Conservation (phyloP, 2,329 filamentous ascomycete genomes). For the Chaetomium globosum region DNA sequence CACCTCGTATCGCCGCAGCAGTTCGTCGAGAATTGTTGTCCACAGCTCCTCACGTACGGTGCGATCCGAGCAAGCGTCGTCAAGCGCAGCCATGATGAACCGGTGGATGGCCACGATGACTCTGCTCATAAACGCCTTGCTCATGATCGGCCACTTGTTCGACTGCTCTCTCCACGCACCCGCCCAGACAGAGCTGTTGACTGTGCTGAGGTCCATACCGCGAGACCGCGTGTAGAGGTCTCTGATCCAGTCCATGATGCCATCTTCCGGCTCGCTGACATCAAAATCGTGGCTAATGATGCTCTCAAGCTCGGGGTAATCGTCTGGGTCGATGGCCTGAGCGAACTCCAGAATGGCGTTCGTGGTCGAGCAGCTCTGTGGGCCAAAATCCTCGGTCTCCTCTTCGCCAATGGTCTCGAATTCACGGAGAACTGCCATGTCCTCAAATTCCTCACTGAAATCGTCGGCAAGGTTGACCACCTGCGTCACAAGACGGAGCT, state of each 20-base stretch:
- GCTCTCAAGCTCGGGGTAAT: conserved; percentile 28
- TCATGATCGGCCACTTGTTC: conserved; percentile 39
- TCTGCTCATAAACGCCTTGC: conserved; percentile 37
- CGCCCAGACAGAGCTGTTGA: conserved; percentile 32
- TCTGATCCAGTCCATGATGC: conserved; percentile 36
- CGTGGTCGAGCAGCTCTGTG: neutral
- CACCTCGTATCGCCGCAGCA: conserved; percentile 36
- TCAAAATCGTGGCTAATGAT: conserved; percentile 15
- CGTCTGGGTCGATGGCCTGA: conserved; percentile 12
- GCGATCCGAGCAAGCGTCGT: conserved; percentile 32
- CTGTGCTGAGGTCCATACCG: conserved; percentile 36
- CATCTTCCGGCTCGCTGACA: conserved; percentile 16
- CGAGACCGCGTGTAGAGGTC: conserved; percentile 34
- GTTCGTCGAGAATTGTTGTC: conserved; percentile 31
- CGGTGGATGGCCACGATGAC: conserved; percentile 39
- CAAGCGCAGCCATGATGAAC: conserved; percentile 37
- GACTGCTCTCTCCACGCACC: conserved; percentile 40
- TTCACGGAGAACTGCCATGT: conserved; percentile 8
- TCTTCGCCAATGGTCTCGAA: conserved; percentile 17
- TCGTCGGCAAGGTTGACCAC: conserved; percentile 46
- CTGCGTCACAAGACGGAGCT: conserved; percentile 45
- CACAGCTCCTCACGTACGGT: conserved; percentile 33
- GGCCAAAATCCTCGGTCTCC: neutral
- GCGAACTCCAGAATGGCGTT: neutral
- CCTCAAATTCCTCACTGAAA: conserved; percentile 41